Evolutionary conservation across 2,329 filamentous ascomycete genomes (phyloP).

Genomic region (Dothidotthia symphoricarpi): DNA sequence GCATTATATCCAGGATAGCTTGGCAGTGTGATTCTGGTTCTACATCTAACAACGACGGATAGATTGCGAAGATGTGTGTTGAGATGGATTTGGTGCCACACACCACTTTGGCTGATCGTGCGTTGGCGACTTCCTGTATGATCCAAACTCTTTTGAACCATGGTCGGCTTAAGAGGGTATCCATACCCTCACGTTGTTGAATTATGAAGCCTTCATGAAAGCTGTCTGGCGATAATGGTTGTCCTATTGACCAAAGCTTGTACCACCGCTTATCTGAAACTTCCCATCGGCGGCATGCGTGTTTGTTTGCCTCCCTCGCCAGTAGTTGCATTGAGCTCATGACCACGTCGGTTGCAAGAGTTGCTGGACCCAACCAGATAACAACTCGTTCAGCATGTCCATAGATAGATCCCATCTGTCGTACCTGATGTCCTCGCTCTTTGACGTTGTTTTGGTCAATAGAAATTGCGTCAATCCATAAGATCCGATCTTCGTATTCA

Average conservation of each 20-base stretch:
- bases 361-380: conserved; percentile 28
- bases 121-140: conserved; percentile 24
- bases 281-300: conserved; percentile 9
- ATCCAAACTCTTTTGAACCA: conserved; percentile 26
- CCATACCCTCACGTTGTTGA: conserved; percentile 1
- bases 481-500: conserved; percentile 6
- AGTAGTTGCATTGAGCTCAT: conserved; percentile 8
- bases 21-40: conserved; percentile 8
- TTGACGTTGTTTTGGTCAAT: conserved; percentile 1
- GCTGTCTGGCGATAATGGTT: not conserved
- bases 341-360: conserved; percentile 5
- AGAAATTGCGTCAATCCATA: conserved; percentile 1
- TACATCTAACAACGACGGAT: conserved; percentile 1
- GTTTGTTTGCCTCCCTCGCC: conserved; percentile 1
- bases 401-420: conserved; percentile 2
- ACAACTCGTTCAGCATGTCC: conserved; percentile 12
- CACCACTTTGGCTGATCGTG: conserved; percentile 9
- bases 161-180: conserved; percentile 3
- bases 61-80: conserved; percentile 11
- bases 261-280: conserved; percentile 7
- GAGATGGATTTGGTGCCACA: conserved; percentile 13
- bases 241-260: conserved; percentile 1
- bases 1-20: conserved; percentile 24
- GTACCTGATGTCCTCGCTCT: conserved; percentile 1
- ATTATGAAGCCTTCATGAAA: not conserved